Conservation (phyloP, 768 basidiomycete species). For the Lentinula lateritia region DNA sequence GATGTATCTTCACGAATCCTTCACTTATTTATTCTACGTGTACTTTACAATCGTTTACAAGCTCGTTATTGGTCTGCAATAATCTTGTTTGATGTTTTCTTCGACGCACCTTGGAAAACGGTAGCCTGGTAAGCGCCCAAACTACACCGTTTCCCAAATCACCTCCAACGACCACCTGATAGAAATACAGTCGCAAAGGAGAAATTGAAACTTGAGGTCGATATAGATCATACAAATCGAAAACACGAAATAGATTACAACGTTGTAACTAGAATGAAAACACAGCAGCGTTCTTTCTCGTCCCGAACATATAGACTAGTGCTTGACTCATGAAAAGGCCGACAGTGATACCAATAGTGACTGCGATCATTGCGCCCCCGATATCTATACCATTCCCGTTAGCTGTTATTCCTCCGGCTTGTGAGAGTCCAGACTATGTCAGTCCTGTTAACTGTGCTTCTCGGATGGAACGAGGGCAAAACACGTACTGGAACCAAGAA, state of each 20-base stretch:
- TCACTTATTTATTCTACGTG: neutral
- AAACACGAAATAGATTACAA: neutral
- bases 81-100: too few relatives aligned
- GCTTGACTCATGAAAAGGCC: conserved; percentile 87
- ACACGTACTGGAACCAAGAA: conserved; percentile 78
- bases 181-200: too few relatives aligned
- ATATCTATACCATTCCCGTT: conserved; percentile 81
- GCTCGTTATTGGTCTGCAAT: too few relatives aligned
- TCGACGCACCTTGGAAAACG: too few relatives aligned
- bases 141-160: too few relatives aligned
- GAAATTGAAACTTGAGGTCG: too few relatives aligned
- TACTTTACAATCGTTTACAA: neutral
- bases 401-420: conserved; percentile 80
- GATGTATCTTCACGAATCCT: neutral
- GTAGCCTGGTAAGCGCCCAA: too few relatives aligned
- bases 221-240: conserved; percentile 1
- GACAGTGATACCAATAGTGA: conserved; percentile 86
- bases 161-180: too few relatives aligned
- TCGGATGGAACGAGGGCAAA: neutral
- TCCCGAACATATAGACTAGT: conserved; percentile 81
- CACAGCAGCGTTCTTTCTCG: conserved; percentile 76
- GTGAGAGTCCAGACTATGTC: conserved; percentile 72
- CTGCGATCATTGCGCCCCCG: conserved; percentile 83
- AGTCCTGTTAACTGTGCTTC: neutral
- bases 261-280: conserved; percentile 62